These are phyloP conservation scores for Raphanus sativus DNA, from an alignment of 345 rosid species.

Conservation along the genomic window DNA sequence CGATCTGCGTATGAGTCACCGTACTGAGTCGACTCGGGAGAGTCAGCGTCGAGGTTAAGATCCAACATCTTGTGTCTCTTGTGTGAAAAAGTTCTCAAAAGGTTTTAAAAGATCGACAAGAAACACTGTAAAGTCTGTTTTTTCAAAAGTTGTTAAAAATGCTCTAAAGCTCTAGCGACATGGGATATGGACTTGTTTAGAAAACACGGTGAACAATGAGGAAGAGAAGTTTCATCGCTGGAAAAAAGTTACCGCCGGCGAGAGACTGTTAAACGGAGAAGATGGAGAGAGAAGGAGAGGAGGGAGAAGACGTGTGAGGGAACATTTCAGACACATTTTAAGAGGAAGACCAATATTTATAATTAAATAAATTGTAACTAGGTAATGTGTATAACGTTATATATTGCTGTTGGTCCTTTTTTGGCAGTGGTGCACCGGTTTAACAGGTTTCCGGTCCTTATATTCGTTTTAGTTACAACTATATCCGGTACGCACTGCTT, in stretches of 20 bases:
- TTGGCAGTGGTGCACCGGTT: constrained; percentile 25
- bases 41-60: constrained; percentile 72
- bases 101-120: not conserved
- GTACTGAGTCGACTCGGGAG: constrained; percentile 59
- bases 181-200: constrained; percentile 8
- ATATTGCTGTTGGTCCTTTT: constrained; percentile 38
- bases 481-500: constrained; percentile 2
- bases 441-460: constrained; percentile 12
- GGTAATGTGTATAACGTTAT: not conserved
- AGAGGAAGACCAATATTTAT: constrained; percentile 38
- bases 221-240: constrained; percentile 12
- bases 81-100: not conserved
- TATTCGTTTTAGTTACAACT: not conserved
- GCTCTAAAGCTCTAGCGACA: not conserved
- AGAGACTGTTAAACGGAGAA: constrained; percentile 29
- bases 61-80: constrained; percentile 58
- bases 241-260: constrained; percentile 34
- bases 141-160: not conserved
- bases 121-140: not conserved
- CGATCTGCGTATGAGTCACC: constrained; percentile 47
- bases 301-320: constrained; percentile 47
- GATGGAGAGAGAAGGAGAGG: not conserved
- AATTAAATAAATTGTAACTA: not conserved
- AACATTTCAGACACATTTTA: constrained; percentile 42
- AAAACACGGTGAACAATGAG: not conserved